Evolutionary conservation across 1,139 yeast species (phyloP).

Genomic region (Hansenula lynferdii): DNA sequence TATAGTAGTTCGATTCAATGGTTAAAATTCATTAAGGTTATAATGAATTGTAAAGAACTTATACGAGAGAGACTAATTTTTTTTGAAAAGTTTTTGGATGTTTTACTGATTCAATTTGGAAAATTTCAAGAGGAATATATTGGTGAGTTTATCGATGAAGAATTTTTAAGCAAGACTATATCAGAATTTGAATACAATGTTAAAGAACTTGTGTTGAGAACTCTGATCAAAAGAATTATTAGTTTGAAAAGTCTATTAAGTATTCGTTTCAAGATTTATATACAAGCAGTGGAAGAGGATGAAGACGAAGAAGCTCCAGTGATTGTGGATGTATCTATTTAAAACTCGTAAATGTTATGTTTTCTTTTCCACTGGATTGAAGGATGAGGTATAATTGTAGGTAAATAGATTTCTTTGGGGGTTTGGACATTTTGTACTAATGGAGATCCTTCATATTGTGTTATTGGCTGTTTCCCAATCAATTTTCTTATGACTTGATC

Average conservation of each 20-base stretch:
- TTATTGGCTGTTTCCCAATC: background rate
- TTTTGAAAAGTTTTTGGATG: conserved; percentile 23
- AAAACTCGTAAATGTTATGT: conserved; percentile 14
- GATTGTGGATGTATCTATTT: conserved; percentile 11
- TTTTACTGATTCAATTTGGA: conserved; percentile 27
- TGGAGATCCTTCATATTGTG: background rate
- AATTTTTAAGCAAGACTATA: conserved; percentile 11
- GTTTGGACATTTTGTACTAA: conserved; percentile 4
- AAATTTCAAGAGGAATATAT: conserved; percentile 34
- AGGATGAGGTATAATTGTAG: conserved; percentile 2
- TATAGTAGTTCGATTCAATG: conserved; percentile 42
- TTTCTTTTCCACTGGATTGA: conserved; percentile 11
- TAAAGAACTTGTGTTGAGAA: conserved; percentile 13
- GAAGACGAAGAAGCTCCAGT: conserved; percentile 20
- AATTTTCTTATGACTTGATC: conserved; percentile 4
- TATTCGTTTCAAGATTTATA: conserved; percentile 12
- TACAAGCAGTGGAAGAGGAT: conserved; percentile 14
- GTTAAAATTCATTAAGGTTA: conserved; percentile 33
- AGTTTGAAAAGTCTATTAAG: conserved; percentile 13
- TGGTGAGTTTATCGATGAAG: conserved; percentile 25
- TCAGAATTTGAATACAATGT: conserved; percentile 19
- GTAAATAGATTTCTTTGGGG: conserved; percentile 8
- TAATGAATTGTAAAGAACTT: conserved; percentile 25
- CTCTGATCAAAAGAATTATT: conserved; percentile 10
- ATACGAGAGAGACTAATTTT: conserved; percentile 11